phyloP scores from a whole-genome alignment of 768 basidiomycete genomes.

The Auricularia heimuer region DNA sequence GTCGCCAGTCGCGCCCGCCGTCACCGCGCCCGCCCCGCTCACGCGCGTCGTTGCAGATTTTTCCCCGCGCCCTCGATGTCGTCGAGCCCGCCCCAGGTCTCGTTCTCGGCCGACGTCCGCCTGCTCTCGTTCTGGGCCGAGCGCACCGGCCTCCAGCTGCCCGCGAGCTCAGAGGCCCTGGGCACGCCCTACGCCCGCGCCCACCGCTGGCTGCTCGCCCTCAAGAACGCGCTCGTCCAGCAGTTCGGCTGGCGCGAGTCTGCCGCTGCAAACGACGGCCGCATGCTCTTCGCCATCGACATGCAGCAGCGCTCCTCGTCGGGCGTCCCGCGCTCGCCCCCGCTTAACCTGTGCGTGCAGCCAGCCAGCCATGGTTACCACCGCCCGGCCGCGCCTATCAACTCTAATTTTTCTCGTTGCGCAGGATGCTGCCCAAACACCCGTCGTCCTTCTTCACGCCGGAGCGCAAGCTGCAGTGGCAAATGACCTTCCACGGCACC shows the following conservation, averaged over 20 bases:
- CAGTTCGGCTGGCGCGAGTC: conserved; percentile 60
- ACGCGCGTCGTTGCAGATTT: not conserved
- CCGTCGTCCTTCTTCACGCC: conserved; percentile 82
- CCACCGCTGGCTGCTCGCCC: conserved; percentile 60
- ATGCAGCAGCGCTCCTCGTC: conserved; percentile 66
- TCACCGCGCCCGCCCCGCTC: not conserved
- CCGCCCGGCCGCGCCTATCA: not conserved
- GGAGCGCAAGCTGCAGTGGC: conserved; percentile 76
- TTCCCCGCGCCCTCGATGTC: conserved; percentile 13
- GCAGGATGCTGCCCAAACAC: conserved; percentile 47
- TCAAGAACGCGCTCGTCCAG: conserved; percentile 54
- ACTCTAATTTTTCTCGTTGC: not conserved
- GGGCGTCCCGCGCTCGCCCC: conserved; percentile 66
- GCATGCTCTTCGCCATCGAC: conserved; percentile 74
- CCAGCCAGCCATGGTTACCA: conserved; percentile 21
- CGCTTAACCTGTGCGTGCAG: conserved; percentile 64
- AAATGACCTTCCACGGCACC: conserved; percentile 57
- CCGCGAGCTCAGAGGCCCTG: conserved; percentile 64
- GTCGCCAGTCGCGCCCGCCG: too few species aligned
- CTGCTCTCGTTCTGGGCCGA: conserved; percentile 79
- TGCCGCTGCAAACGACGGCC: conserved; percentile 41
- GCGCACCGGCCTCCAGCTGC: conserved; percentile 70
- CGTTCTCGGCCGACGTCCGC: conserved; percentile 69
- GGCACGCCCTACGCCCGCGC: conserved; percentile 73
- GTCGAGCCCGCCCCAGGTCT: conserved; percentile 44